Base-by-base conservation (phyloP, 225 moss, liverwort and hornwort species). In the Marchantia paleacea region DNA sequence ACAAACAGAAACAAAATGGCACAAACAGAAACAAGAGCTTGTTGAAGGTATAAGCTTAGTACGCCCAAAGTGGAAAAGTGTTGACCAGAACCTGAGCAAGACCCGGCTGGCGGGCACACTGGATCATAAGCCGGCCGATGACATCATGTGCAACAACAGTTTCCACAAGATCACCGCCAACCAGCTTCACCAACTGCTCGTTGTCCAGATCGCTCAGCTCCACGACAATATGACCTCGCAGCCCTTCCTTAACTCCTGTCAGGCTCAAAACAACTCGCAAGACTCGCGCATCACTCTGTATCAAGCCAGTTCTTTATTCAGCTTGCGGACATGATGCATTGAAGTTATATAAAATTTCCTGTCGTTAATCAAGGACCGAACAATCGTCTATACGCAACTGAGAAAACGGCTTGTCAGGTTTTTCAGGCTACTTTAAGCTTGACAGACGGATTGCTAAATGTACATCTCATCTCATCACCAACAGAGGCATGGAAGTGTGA, bases 141-240 rank as follows among this genome's bases (percentile, higher is more conserved):
- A 96, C 92, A 81, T 96, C 90, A 75, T 93, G 92, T 47, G 95
- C 93, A 31, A 92, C 92, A 7, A 96, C 91, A 24, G 92, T 93
- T 80, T 96, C 92, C 54, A 96, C 91, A 26, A 89, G 29, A 53
- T 96, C 92, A 6, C 89, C 91, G 58, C 95, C 93, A 12, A 85
- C 90, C 57, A 86, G 83, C 86, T 93, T 96, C 75, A 96, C 90
- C 81, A 85, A 89, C 61, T 88, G 76, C 73, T 93, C 93, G 57
- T 93, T 92, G 78, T 93, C 92, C 7, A 89, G 82, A 69, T 96
- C 89, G 22, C 90, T 91, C 13, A 96, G 85, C 85, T 96, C 95
- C 70, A 93, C 92, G 10, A 96, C 92, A 39, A 93, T 81, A 68
- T 96, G 91, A 16, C 92, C 95, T 76, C 75, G 77, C 69, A 93